Conservation (phyloP, 192 early-diverging fungal species). For the Entophlyctis luteolus region DNA sequence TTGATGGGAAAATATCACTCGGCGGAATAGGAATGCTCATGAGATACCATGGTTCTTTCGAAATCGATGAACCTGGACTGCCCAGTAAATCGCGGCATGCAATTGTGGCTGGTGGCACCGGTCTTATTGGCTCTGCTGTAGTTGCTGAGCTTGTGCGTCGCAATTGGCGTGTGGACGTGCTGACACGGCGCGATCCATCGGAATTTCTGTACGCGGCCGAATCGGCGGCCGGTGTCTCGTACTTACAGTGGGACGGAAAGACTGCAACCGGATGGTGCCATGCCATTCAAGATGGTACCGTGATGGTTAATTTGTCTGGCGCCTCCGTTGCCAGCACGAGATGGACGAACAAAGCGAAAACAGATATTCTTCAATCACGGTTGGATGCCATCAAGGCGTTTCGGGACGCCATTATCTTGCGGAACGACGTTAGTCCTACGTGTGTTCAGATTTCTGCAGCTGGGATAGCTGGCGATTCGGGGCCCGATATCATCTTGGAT, state of each 20-base stretch:
- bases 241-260: not conserved
- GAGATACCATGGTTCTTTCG: not conserved
- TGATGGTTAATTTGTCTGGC: not conserved
- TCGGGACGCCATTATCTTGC: not conserved
- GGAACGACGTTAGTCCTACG: not conserved
- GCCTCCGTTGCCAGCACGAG: not conserved
- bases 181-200: not conserved
- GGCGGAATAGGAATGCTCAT: not conserved
- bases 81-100: not conserved
- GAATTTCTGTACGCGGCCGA: not conserved
- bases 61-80: not conserved
- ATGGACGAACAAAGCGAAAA: not conserved
- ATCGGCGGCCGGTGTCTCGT: not conserved
- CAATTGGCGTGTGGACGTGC: not conserved
- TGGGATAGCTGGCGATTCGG: not conserved
- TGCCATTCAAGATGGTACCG: not conserved
- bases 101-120: not conserved
- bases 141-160: not conserved
- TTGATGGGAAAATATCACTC: not conserved
- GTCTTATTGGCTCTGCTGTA: not conserved
- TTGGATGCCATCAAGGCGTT: not conserved
- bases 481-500: not conserved
- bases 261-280: not conserved
- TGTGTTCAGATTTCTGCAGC: not conserved
- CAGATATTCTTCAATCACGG: not conserved